Percentiles rank a stretch among this genome's conserved stretches.
phyloP scores from a whole-genome alignment of 2,329 filamentous ascomycete genomes.

The Trichoderma hamatum region DNA sequence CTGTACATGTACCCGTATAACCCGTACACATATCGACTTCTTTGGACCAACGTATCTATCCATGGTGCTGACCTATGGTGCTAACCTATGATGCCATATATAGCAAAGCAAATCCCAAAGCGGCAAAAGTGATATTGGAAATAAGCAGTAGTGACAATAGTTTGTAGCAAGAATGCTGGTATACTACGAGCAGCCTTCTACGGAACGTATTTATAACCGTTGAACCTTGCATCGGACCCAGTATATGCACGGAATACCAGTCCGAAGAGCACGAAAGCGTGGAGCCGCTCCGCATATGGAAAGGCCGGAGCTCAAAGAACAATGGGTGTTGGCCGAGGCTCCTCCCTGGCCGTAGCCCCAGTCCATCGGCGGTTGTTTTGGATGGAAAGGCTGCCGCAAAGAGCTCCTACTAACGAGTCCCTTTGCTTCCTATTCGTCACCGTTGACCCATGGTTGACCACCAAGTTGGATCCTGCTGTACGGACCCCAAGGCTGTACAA shows the following conservation, averaged over 20 bases:
- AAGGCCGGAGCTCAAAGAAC: neutral
- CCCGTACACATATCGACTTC: neutral
- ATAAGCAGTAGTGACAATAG: neutral
- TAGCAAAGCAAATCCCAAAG: neutral
- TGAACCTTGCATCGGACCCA: neutral
- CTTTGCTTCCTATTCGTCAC: slow-evolving; percentile 4
- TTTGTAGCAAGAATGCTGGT: neutral
- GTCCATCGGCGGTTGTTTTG: neutral
- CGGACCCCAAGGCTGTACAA: neutral
- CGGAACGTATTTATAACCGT: neutral
- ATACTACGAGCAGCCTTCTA: neutral
- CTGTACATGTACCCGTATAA: too few species aligned
- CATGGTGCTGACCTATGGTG: neutral
- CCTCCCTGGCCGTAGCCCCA: neutral
- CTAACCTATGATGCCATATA: neutral
- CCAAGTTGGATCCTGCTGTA: neutral
- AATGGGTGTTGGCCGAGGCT: neutral
- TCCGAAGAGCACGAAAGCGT: neutral
- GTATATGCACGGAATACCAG: neutral
- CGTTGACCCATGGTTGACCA: neutral
- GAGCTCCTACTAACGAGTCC: neutral
- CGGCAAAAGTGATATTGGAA: neutral
- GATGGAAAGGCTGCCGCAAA: neutral
- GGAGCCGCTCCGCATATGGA: neutral
- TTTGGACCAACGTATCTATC: neutral